Percentiles rank a stretch among this genome's conserved stretches.
These are phyloP conservation scores for Magnusiomyces tetraspermus DNA, from an alignment of 1,139 yeast genomes.

Conservation along the genomic window DNA sequence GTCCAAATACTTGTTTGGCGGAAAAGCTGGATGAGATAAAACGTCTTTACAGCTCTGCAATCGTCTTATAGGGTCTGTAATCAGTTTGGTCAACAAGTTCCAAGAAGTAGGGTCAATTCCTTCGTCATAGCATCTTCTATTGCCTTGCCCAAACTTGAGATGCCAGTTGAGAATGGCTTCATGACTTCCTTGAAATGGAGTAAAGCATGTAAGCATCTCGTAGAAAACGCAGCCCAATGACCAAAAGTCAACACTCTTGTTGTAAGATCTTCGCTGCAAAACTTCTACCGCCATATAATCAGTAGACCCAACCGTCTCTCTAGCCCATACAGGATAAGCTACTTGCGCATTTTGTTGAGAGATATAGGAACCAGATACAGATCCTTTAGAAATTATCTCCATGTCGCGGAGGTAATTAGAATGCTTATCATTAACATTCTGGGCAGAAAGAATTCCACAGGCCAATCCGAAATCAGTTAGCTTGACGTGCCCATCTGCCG, in stretches of 20 bases:
- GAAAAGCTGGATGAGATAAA: conserved; percentile 11
- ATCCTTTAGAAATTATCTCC: conserved; percentile 4
- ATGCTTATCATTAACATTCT: conserved; percentile 8
- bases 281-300: conserved; percentile 16
- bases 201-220: conserved; percentile 14
- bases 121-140: background rate
- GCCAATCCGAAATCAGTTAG: conserved; percentile 74
- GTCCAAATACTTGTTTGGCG: conserved; percentile 2
- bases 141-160: background rate
- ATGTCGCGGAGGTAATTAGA: background rate
- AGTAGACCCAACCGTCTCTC: conserved; percentile 14
- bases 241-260: conserved; percentile 15
- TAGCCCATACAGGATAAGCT: conserved; percentile 9
- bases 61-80: conserved; percentile 7
- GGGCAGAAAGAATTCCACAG: conserved; percentile 11
- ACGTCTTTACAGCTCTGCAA: conserved; percentile 11
- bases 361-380: background rate
- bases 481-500: conserved; percentile 71
- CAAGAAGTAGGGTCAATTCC: conserved; percentile 10
- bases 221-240: conserved; percentile 14
- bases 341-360: background rate
- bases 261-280: conserved; percentile 9
- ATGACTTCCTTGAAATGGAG: conserved; percentile 15
- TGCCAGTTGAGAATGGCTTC: conserved; percentile 9
- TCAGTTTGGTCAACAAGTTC: conserved; percentile 10